Evolutionary conservation across 305 asterid species (phyloP), one percentile per base, ranked within the genome.

Genomic region (Nicotiana rustica): DNA sequence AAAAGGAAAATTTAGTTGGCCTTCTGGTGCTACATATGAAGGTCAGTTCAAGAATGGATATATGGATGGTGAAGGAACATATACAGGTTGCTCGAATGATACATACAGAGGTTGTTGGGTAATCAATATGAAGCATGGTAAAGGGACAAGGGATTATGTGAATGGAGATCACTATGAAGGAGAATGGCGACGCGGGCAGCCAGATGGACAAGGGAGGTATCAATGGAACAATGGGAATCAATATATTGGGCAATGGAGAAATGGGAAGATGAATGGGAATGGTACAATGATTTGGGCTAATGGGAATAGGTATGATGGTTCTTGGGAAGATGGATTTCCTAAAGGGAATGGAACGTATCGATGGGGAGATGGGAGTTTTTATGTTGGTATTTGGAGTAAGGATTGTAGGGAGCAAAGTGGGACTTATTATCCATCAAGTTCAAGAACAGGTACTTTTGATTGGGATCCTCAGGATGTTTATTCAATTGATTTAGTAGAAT

Each of bases 1-100:
- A 7, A 91, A 86, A 67, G 99, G 99, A 15, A 92, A 90, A 85
- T 96, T 96, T 66, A 92, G 97, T 31, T 96, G 99, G 99, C 98
- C 99, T 18, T 90, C 92, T 3, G 98, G 99, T 15, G 97, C 98
- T 18, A 93, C 97, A 0, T 96, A 96, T 76, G 98, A 96, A 85
- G 99, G 99, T 6, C 88, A 90, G 33, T 96, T 94, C 94, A 94
- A 91, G 88, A 89, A 88, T 78, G 94, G 97, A 1, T 89, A 84
- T 67, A 94, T 94, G 97, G 93, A 94, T 77, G 99, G 99, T 4
- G 98, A 94, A 83, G 99, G 98, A 19, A 86, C 88, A 55, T 96
- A 87, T 73, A 94, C 91, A 3, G 97, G 98, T 31, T 85, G 94
- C 60, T 89, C 91, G 13, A 84, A 88, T 61, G 95, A 93, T 73